These are phyloP conservation scores for Barnettozyma siamensis DNA, from an alignment of 805 yeast genomes.

Conservation along the genomic window DNA sequence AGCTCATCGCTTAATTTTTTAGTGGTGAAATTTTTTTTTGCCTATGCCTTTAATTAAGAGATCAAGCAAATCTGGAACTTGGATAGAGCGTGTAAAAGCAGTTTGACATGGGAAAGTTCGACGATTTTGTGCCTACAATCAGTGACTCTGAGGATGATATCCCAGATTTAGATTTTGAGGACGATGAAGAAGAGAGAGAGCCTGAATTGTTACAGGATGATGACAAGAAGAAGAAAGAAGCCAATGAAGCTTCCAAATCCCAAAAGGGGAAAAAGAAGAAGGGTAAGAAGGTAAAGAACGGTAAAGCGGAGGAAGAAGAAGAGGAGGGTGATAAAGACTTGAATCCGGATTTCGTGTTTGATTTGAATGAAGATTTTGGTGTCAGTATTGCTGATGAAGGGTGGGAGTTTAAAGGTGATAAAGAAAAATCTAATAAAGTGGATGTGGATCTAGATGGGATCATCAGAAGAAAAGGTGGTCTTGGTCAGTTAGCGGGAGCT, in stretches of 20 bases:
- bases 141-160: slow-evolving; percentile 71
- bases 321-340: slow-evolving; percentile 48
- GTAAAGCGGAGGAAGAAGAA: slow-evolving; percentile 24
- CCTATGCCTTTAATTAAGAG: too few relatives aligned
- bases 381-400: slow-evolving; percentile 50
- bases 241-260: not conserved
- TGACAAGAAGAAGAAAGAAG: not conserved
- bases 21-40: not conserved
- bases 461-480: slow-evolving; percentile 81
- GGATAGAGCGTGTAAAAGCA: too few relatives aligned
- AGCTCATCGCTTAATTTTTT: too few relatives aligned
- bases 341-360: slow-evolving; percentile 70
- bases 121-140: slow-evolving; percentile 69
- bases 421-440: slow-evolving; percentile 28
- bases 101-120: slow-evolving; percentile 29
- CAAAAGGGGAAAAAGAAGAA: slow-evolving; percentile 22
- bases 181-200: slow-evolving; percentile 29
- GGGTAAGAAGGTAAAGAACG: slow-evolving; percentile 21
- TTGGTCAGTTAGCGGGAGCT: slow-evolving; percentile 47
- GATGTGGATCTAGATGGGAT: slow-evolving; percentile 87
- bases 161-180: slow-evolving; percentile 43
- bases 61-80: too few relatives aligned
- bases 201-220: slow-evolving; percentile 7
- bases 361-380: slow-evolving; percentile 52
- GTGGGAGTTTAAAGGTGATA: slow-evolving; percentile 74